Conservation (phyloP, 768 basidiomycete species). For the Candolleomyces eurysporus region DNA sequence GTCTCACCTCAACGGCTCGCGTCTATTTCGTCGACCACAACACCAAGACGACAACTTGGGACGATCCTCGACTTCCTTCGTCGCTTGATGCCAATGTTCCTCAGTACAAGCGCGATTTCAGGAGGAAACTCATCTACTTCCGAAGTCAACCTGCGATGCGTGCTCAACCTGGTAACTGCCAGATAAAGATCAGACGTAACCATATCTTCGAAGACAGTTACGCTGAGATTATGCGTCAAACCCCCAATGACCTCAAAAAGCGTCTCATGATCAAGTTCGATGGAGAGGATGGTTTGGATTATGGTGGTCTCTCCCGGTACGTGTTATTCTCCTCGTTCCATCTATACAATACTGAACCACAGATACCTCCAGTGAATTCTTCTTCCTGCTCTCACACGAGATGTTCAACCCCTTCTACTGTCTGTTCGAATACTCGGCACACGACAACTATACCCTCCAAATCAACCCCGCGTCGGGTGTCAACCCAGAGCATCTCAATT, state of each 20-base stretch:
- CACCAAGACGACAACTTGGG: slow-evolving; percentile 99
- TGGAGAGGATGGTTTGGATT: slow-evolving; percentile 98
- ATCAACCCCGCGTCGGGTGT: slow-evolving; percentile 98
- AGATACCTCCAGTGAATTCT: slow-evolving; percentile 78
- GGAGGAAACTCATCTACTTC: slow-evolving; percentile 99
- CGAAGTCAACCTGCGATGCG: slow-evolving; percentile 97
- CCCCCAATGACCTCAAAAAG: slow-evolving; percentile 97
- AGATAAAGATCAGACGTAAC: slow-evolving; percentile 96
- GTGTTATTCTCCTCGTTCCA: slow-evolving; percentile 19
- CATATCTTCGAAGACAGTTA: slow-evolving; percentile 99
- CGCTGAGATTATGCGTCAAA: slow-evolving; percentile 99
- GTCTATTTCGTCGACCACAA: slow-evolving; percentile 99
- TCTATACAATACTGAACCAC: not conserved
- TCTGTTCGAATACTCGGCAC: slow-evolving; percentile 98
- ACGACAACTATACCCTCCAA: slow-evolving; percentile 99
- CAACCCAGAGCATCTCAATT: slow-evolving; percentile 98
- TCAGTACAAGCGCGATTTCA: slow-evolving; percentile 99
- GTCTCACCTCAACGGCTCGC: slow-evolving; percentile 93
- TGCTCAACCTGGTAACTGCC: slow-evolving; percentile 97
- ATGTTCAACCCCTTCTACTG: slow-evolving; percentile 99
- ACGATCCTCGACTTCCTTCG: slow-evolving; percentile 94
- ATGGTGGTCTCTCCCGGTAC: slow-evolving; percentile 94
- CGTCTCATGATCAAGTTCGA: slow-evolving; percentile 99
- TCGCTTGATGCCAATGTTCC: slow-evolving; percentile 96
- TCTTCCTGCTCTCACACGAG: slow-evolving; percentile 98